Base-by-base conservation (phyloP, 2,329 filamentous ascomycete genomes). In the Xylariaceae sp. region DNA sequence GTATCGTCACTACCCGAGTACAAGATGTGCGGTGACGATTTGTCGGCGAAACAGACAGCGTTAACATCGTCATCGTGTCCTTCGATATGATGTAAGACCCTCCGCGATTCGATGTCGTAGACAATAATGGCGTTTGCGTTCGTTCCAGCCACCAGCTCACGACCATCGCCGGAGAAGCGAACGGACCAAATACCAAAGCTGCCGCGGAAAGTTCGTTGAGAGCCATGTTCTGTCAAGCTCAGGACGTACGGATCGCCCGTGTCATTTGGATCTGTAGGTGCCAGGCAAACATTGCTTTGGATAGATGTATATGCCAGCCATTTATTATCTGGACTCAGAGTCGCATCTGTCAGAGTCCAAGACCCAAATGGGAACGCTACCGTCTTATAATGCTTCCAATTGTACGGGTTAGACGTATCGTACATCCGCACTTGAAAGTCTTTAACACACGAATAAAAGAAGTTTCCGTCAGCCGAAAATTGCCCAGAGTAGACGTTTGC, bases 371-470 rank as follows among this genome's bases (percentile, higher is more conserved):
- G 92, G 73, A 95, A 96, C 24, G 81, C 78, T 4, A 92, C 91
- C 0, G 90, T 94, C 77, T 94, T 98, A 80, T 97, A 97, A 73
- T 96, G 93, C 71, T 89, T 89, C 95, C 95, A 99, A 63, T 92
- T 85, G 74, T 95, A 96, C 0, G 94, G 92, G 66, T 97, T 96
- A 1, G 91, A 93, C 0, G 95, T 98, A 73, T 98, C 94, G 75
- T 98, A 99, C 91, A 99, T 93, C 50, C 93, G 89, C 8, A 99
- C 92, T 65, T 87, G 89, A 77, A 96, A 96, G 74, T 98, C 93
- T 74, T 97, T 92, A 8, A 89, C 90, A 69, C 90, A 95, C 5
- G 89, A 88, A 71, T 94, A 98, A 78, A 97, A 98, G 78, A 98
- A 98, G 74, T 96, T 96, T 23, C 95, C 95, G 67, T 99, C 95